Evolutionary conservation across 1,284 basidiomycete genomes (phyloP), one percentile per base, ranked within the genome.

Genomic region (Xerocomus nothofagi): DNA sequence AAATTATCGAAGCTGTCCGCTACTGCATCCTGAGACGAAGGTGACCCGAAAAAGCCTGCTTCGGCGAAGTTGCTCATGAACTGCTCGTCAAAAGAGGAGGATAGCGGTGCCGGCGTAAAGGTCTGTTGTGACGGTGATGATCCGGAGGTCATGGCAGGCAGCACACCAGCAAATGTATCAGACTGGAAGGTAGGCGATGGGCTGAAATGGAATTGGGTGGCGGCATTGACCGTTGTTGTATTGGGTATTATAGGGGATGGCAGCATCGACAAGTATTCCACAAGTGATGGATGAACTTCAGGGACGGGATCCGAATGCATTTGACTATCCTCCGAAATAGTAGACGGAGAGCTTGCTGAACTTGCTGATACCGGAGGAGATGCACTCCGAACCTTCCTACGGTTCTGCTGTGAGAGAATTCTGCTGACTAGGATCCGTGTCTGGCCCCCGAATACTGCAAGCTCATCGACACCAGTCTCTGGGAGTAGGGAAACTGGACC

Each of bases 361-460:
- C 53, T 66, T 15, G 49, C 31, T 26, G 67, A 41, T 12, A 46
- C 21, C 2, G 64, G 36, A 30, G 56, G 29, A 24, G 64, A 47
- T 5, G 58, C 37, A 7, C 57, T 39, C n/a, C 48, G 54, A 8
- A 41, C 39, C 9, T 56, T 56, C 41, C 56, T 63, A 24, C 58
- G 61, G 44, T 63, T 68, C 42, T 60, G 57, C 14, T 57, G 57
- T 12, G 72, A 72, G 30, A 81, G 66, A 41, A 80, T 65, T 55
- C 71, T 81, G 66, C 74, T 81, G 42, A 84, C 80, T 17, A 82
- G 57, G 31, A 81, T 71, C 36, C 73, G 71, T 8, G 80, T 82
- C 54, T 80, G 79, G 5, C 79, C 83, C 39, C 82, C 83, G 45
- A 85, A 84, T n/a, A 85, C 72, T 17, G 83, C 81, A 17, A 86